These are phyloP conservation scores for Arabidopsis thaliana DNA, from an alignment of 345 rosid genomes.

Conservation along the genomic window TAIR10.1 NC_003074.8:888001-888500, in stretches of 20 bases:
- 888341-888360: slow-evolving; percentile 42
- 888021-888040: too few species aligned
- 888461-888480: background rate
- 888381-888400: slow-evolving; percentile 42
- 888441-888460: slow-evolving; percentile 5
- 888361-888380: slow-evolving; percentile 39
- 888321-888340: slow-evolving; percentile 39
- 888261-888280: background rate
- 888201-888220: background rate
- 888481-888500: background rate
- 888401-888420: background rate
- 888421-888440: too few species aligned
- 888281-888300: background rate
- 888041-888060: background rate
- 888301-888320: slow-evolving; percentile 39
- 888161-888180: background rate
- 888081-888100: background rate
- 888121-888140: background rate
- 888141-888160: background rate
- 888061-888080: background rate
- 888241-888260: slow-evolving; percentile 36
- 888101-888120: background rate
- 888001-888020: too few species aligned
- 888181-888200: background rate
- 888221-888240: slow-evolving; percentile 41